Base-by-base conservation (phyloP, 2,329 filamentous ascomycete genomes). In the Pseudogymnoascus sp. region DNA sequence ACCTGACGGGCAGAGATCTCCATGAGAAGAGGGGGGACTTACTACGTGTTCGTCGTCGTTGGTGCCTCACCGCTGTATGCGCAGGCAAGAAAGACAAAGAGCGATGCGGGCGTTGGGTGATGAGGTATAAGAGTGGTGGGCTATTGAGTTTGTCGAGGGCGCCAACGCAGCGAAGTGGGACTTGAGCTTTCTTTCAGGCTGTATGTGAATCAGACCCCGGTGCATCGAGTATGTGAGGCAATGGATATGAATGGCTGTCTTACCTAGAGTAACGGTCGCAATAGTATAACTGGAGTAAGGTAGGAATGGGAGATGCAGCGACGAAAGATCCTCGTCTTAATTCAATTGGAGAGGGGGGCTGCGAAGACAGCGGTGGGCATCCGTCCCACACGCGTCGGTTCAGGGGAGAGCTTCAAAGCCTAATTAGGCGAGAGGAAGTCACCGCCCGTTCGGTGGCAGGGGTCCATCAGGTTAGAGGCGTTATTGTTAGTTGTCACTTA, bases 91-190 rank as follows among this genome's bases (percentile, higher is more conserved):
- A 19, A 17, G 31, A 31, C 13, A 13, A 53, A 53, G 9, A 53
- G n/a, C 47, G 47, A 53, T 53, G 47, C 47, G 47, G 47, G 47
- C 8, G 57, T 23, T 60, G 36, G 57, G 57, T 36, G 57, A 19
- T 36, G 31, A 60, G 36, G 57, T 60, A 36, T 40, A 60, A 60
- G 57, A 60, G 57, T 60, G 57, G 33, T 60, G 33, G 31, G 36
- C 57, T 60, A 40, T 36, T 28, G 19, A 38, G 33, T 38, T 60
- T 60, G 57, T 60, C 57, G 57, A 53, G 19, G 33, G 57, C 57
- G 57, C 57, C 57, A 60, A 60, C 57, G 57, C 57, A 60, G 57
- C 57, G 31, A 60, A 60, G 57, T 60, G 57, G 57, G 36, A 38
- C 57, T 60, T 23, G 36, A 60, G 36, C 31, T 53, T 53, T 31